Evolutionary conservation across 345 rosid genomes (phyloP), one percentile per base, ranked within the genome.

Genomic region (Syzygium jambos): DNA sequence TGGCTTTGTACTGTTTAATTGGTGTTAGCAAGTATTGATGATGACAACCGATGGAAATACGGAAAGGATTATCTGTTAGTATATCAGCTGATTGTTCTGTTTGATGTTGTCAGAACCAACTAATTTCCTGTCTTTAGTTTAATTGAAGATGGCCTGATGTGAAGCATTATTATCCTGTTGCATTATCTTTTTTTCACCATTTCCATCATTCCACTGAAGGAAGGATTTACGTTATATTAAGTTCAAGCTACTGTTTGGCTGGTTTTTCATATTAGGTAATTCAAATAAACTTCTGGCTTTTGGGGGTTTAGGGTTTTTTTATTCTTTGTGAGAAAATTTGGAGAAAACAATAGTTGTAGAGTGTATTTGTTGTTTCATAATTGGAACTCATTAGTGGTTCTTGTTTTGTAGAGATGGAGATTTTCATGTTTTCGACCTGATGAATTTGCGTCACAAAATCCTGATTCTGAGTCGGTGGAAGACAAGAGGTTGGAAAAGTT

Each of bases 401-500:
- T 80, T 85, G 38, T 86, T 52, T 82, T 84, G 84, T 38, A 88
- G 89, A 89, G 84, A 86, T 85, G 89, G 91, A 87, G 86, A 83
- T 61, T 86, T 85, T 85, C 85, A 21, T 85, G 89, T 85, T 87
- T 87, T 77, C 77, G 34, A 14, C 63, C 5, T 5, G 86, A 85
- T 54, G 85, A 63, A 54, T 56, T 82, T 34, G 85, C 87, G 43
- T 78, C 87, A 3, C 68, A 80, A 59, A 2, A 12, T 87, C 15
- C 46, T 5, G 55, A 85, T 61, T 46, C 88, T 38, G 85, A 54
- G 85, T n/a, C 8, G 23, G 52, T 85, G 41, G 90, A 88, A 85
- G 86, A 85, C 51, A 57, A 59, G 73, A 19, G 49, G 43, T 51
- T 10, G 52, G 68, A 51, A 85, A 90, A 88, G 83, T 65, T 30